Evolutionary conservation across 176 grass and related monocot genomes (phyloP), one percentile per base, ranked within the genome.

Genomic region (Saccharum officinarum): DNA sequence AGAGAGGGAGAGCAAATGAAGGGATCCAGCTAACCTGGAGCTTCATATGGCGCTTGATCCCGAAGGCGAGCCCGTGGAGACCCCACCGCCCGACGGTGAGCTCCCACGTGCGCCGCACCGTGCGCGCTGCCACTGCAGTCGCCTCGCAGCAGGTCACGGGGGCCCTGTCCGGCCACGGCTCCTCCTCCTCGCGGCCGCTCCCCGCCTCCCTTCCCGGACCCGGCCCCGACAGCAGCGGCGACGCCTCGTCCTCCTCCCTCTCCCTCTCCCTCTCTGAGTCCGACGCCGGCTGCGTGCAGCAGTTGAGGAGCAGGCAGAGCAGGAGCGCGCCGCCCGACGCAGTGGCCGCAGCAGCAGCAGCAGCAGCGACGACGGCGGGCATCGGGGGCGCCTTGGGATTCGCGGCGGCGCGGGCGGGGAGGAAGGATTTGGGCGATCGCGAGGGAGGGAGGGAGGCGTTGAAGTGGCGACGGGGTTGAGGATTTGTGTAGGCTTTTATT

Each of bases 1-100:
- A 23, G 55, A 22, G 22, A 7, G 28, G 13, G 26, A 22, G 28
- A 45, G 61, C 4, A 49, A 49, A 50, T 2, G 5, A 3, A 36
- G 67, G 37, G 2, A 57, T 37, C 84, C 45, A 18, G 30, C 57
- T 34, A 25, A 92, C 92, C 92, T 94, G 92, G 14, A 78, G 84
- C 77, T 84, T 92, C 90, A 94, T 94, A 68, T 89, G 92, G 75
- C 82, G 85, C 65, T 86, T 94, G 84, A 94, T 87, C 70, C 90
- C 90, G 79, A 92, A 94, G 75, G 84, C 81, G 52, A 94, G 69
- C 68, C 85, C 90, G 67, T 80, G 67, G 17, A 94, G 73, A 38
- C 83, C 79, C 92, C 92, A 94, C 44, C 90, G 63, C 14, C 92
- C 92, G 45, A 94, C 74, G 75, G 78, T 80, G 84, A 92, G 47